These are phyloP conservation scores for Rhinocladiella mackenziei DNA, from an alignment of 2,329 filamentous ascomycete genomes.

Conservation along the genomic window DNA sequence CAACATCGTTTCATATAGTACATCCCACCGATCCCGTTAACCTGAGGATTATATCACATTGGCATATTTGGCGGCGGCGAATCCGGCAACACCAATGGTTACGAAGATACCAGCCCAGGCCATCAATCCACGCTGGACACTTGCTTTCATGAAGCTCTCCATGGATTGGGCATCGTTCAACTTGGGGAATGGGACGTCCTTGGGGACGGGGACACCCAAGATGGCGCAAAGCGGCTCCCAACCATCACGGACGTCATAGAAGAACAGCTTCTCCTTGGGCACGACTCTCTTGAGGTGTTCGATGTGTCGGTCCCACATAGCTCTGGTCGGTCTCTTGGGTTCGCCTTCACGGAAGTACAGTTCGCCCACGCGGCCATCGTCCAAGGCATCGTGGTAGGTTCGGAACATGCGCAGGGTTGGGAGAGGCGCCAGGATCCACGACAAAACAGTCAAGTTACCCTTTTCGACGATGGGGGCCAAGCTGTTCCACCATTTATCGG, in stretches of 20 bases:
- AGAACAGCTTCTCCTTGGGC: constrained; percentile 35
- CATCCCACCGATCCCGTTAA: too few species aligned
- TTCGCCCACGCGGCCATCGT: constrained; percentile 26
- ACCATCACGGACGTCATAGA: constrained; percentile 36
- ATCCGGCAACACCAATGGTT: constrained; percentile 20
- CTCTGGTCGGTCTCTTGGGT: constrained; percentile 24
- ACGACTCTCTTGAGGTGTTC: constrained; percentile 29
- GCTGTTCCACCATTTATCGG: constrained; percentile 41
- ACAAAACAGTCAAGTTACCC: constrained; percentile 26
- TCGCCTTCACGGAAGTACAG: constrained; percentile 26
- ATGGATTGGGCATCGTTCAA: constrained; percentile 29
- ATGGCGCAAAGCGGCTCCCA: constrained; percentile 31
- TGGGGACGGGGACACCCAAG: constrained; percentile 29
- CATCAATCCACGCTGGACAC: constrained; percentile 31
- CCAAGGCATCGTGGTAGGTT: constrained; percentile 27
- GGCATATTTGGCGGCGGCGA: constrained; percentile 15
- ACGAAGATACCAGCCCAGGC: constrained; percentile 32
- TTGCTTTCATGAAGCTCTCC: constrained; percentile 28
- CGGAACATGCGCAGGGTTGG: constrained; percentile 27
- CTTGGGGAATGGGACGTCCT: constrained; percentile 28
- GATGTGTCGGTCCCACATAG: constrained; percentile 29
- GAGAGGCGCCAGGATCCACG: constrained; percentile 27
- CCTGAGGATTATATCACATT: constrained; percentile 7
- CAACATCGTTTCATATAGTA: too few species aligned
- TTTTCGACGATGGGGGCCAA: constrained; percentile 29